Evolutionary conservation across 768 basidiomycete species (phyloP).

Genomic region (Tricholoma matsutake): DNA sequence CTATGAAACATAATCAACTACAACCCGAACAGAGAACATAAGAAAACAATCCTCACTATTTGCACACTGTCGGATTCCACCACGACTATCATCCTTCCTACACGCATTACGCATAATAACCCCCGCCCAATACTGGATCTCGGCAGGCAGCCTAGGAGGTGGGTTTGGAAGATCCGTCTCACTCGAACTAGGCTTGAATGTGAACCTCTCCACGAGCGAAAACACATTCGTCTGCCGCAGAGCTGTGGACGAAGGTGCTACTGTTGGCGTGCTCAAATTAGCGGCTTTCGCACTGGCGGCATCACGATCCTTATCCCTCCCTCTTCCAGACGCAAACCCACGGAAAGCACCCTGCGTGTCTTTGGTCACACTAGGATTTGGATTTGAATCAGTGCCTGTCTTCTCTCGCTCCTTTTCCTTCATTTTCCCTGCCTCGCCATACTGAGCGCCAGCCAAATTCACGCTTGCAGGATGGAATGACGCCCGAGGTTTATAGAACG

Average conservation of each 20-base stretch:
- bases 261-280: background rate
- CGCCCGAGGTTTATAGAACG: conserved; percentile 86
- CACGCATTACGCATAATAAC: conserved; percentile 99
- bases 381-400: background rate
- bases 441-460: conserved; percentile 32
- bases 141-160: conserved; percentile 71
- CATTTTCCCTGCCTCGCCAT: conserved; percentile 25
- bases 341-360: conserved; percentile 40
- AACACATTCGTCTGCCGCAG: conserved; percentile 85
- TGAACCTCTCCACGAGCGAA: conserved; percentile 94
- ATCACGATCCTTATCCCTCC: conserved; percentile 5
- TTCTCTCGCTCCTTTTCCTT: conserved; percentile 27
- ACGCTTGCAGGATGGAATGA: conserved; percentile 79
- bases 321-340: conserved; percentile 28
- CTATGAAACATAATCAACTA: conserved; percentile 33
- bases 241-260: conserved; percentile 15
- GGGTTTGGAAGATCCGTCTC: conserved; percentile 71
- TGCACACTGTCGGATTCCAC: conserved; percentile 96
- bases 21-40: background rate
- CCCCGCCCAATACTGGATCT: conserved; percentile 99
- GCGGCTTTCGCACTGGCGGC: conserved; percentile 12
- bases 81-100: conserved; percentile 89
- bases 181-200: conserved; percentile 84
- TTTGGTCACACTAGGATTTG: background rate
- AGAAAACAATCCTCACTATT: conserved; percentile 63